Evolutionary conservation across 495 filamentous ascomycete genomes (phyloP), one percentile per base, ranked within the genome.

Genomic region (Ramalina intermedia): DNA sequence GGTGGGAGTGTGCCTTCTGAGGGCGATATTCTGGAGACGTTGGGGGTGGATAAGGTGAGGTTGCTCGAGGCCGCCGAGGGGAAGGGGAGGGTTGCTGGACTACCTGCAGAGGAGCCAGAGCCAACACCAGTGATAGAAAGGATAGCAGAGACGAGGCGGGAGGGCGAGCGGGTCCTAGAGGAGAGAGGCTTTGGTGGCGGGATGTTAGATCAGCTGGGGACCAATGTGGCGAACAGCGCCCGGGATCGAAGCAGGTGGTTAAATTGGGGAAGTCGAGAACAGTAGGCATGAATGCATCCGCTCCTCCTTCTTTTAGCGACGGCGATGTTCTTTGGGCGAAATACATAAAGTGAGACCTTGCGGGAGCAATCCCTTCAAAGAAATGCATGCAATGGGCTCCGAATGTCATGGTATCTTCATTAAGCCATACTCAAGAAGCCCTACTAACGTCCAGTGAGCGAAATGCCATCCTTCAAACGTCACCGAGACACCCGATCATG

Each of bases 181-280:
- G 52, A 42, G n/a, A 23, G 33, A 4, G 36, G 16, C 1, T 37
- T 21, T 7, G n/a, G 17, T 29, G 56, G 56, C 6, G 56, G 56
- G 1, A 39, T 50, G 36, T 40, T 58, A 33, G 56, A 58, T 56
- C 45, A 41, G 13, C 45, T 56, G 53, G 56, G 53, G 11, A 47
- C 51, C 37, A 46, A 44, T 3, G 37, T 46, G 18, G 50, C 46
- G 24, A 47, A 33, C 29, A 33, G 29, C 29, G 29, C 29, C 29
- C 29, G 29, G 29, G 29, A 33, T 11, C 29, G 29, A 11, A 33
- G 40, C 16, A 1, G 41, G 17, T 51, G 49, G 49, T 33, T 33
- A 1, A 33, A 33, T 33, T 33, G 29, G 29, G 49, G 49, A 18
- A 36, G 21, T 14, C 37, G 40, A 51, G 8, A 23, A 20, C 2